Evolutionary conservation across 495 filamentous ascomycete genomes (phyloP).

Genomic region (Aspergillus bertholletiae): DNA sequence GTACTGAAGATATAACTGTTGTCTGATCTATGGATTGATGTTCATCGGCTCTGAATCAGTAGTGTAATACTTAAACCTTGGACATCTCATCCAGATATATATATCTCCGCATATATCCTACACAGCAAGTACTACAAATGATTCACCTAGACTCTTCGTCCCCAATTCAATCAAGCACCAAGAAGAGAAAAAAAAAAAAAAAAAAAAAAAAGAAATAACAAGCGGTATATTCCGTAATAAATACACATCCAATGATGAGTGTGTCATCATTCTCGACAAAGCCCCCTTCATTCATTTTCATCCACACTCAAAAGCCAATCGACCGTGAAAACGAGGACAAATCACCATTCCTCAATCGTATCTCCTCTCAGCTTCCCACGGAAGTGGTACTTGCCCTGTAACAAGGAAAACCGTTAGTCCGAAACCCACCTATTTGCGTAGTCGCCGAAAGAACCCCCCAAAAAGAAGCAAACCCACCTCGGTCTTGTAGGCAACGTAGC

Average conservation of each 20-base stretch:
- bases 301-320: not conserved
- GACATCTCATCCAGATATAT: not conserved
- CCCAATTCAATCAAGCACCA: not conserved
- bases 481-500: conserved; percentile 66
- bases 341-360: conserved; percentile 68
- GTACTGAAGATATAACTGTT: not conserved
- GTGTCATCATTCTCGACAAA: not conserved
- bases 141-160: not conserved
- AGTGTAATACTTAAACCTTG: not conserved
- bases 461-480: conserved; percentile 61
- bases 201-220: conserved; percentile 9
- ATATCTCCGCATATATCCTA: not conserved
- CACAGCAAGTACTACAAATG: not conserved
- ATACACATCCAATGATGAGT: conserved; percentile 29
- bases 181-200: not conserved
- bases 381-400: conserved; percentile 79
- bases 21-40: not conserved
- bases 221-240: conserved; percentile 41
- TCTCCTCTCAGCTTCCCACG: conserved; percentile 87
- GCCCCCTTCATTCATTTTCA: not conserved
- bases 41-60: not conserved
- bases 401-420: conserved; percentile 12
- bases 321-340: not conserved
- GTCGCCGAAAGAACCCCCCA: not conserved
- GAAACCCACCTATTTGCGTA: too few species aligned